Evolutionary conservation across 352 stramenopile genomes (phyloP), one percentile per base, ranked within the genome.

Genomic region (Phytophthora constricta): DNA sequence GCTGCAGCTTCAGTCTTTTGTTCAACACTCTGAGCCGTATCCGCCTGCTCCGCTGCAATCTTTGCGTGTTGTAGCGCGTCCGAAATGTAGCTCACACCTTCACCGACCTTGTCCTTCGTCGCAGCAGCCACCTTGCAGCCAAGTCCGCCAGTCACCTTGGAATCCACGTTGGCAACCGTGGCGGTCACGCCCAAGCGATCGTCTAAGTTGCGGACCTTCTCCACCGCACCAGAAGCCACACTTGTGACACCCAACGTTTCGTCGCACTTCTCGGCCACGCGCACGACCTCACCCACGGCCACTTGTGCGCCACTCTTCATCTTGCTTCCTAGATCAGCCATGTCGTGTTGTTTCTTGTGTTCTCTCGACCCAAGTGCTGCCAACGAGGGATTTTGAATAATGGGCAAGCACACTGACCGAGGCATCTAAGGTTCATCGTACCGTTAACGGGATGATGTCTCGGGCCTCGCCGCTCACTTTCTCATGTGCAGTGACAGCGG

Each of bases 11-110:
- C 58, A 20, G 62, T 58, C 16, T 70, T 68, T 41, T 65, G 17
- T 48, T 86, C 72, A 1, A 63, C 77, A 52, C 42, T 48, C 37
- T 78, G 68, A 22, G 65, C 65, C 1, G 72, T 72, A 16, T 50
- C 27, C 23, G 71, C 77, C 59, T 81, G 69, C 58, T 52, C 74
- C 13, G 77, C 77, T 2, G 64, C 58, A 13, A 76, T 27, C 57
- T 83, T 83, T 19, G 77, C 77, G n/a, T 83, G 68, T 13, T 76
- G 56, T 19, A 86, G 60, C 50, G 74, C 80, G 46, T 86, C 74
- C 4, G 71, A 73, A 14, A 83, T 71, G 58, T 86, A 88, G 17
- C 84, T 76, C 23, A 86, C 68, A 27, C 68, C 74, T 47, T 83
- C 73, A n/a, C 79, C 53, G 19, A 82, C 66, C 23, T n/a, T n/a